These are phyloP conservation scores for Ganoderma sp. DNA, from an alignment of 1,284 basidiomycete genomes.

Conservation along the genomic window DNA sequence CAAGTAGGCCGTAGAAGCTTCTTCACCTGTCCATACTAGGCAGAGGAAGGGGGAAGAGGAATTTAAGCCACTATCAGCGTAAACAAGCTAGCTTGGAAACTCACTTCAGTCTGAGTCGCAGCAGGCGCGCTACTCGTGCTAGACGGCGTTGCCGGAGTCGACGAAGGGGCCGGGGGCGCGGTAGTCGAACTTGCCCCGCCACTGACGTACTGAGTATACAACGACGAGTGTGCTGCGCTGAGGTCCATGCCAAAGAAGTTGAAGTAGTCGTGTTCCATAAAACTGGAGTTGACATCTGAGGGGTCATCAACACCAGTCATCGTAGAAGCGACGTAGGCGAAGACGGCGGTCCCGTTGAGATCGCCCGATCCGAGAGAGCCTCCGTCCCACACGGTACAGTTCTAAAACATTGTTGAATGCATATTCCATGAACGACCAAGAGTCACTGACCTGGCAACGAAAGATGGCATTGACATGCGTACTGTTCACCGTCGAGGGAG, in stretches of 20 bases:
- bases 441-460: slow-evolving; percentile 37
- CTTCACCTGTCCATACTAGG: slow-evolving; percentile 36
- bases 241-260: slow-evolving; percentile 40
- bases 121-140: slow-evolving; percentile 28
- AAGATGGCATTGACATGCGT: slow-evolving; percentile 42
- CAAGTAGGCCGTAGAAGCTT: background rate
- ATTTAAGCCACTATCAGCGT: background rate
- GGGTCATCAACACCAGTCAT: slow-evolving; percentile 36
- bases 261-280: slow-evolving; percentile 40
- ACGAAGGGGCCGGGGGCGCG: slow-evolving; percentile 18
- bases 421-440: background rate
- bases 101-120: slow-evolving; percentile 34
- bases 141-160: slow-evolving; percentile 25
- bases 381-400: slow-evolving; percentile 39
- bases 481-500: slow-evolving; percentile 38
- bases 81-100: slow-evolving; percentile 7
- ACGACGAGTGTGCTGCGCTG: slow-evolving; percentile 34
- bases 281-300: slow-evolving; percentile 36
- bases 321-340: slow-evolving; percentile 38
- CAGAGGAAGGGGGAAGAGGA: no score
- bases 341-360: slow-evolving; percentile 34
- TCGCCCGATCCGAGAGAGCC: slow-evolving; percentile 38
- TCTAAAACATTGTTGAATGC: slow-evolving; percentile 26
- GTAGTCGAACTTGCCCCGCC: slow-evolving; percentile 27
- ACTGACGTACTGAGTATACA: slow-evolving; percentile 35